phyloP scores from a whole-genome alignment of 148 eudicot species.

The Chenopodium quinoa region DNA sequence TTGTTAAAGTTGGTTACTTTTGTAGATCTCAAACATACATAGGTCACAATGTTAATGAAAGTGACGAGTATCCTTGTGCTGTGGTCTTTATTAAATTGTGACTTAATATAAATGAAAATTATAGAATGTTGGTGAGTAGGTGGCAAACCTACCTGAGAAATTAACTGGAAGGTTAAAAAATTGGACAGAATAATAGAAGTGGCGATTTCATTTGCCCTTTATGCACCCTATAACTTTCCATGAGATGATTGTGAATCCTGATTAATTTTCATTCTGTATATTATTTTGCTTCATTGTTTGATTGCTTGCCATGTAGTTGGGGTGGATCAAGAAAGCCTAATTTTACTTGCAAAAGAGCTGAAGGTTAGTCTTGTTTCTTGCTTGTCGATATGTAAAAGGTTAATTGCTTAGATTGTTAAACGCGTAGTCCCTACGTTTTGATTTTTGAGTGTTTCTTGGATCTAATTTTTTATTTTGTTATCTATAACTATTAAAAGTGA shows the following conservation, averaged over 20 bases:
- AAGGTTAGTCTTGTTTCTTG: conserved; percentile 52
- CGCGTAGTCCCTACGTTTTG: neutral
- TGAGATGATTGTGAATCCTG: neutral
- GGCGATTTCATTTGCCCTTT: neutral
- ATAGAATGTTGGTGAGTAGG: neutral
- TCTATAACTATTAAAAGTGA: no score
- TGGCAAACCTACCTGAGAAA: neutral
- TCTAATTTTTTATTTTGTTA: no score
- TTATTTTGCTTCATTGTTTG: neutral
- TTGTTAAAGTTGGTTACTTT: neutral
- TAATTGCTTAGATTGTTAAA: neutral
- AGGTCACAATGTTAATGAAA: neutral
- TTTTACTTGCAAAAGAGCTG: conserved; percentile 93
- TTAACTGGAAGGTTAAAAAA: neutral
- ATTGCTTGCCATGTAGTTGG: conserved; percentile 61
- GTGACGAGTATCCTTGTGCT: neutral
- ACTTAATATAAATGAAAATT: neutral
- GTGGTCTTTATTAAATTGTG: neutral
- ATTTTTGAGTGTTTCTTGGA: no score
- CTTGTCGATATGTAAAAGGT: neutral
- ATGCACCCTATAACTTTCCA: neutral
- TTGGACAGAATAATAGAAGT: neutral
- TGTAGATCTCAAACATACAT: neutral
- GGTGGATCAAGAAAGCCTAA: conserved; percentile 99
- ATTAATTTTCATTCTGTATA: neutral